Evolutionary conservation across 768 basidiomycete genomes (phyloP).

Genomic region (Hydnomerulius pinastri): DNA sequence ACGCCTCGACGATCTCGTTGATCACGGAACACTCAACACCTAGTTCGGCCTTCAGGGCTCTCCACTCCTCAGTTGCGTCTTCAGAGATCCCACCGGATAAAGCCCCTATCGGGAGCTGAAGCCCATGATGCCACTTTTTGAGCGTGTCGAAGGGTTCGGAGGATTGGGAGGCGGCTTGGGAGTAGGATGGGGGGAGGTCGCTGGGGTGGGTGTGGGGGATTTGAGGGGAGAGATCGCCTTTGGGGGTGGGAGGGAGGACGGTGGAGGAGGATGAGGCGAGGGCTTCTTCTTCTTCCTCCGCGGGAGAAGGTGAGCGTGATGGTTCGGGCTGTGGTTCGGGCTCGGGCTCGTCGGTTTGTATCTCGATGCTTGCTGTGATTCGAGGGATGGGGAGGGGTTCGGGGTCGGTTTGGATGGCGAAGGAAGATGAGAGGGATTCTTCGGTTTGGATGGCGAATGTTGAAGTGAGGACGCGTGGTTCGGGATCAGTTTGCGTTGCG

Average conservation of each 20-base stretch:
- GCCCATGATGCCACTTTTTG: constrained; percentile 71
- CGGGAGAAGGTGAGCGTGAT: constrained; percentile 49
- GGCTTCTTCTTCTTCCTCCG: constrained; percentile 47
- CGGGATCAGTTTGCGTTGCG: constrained; percentile 64
- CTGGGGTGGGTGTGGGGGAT: constrained; percentile 21
- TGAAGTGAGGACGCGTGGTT: constrained; percentile 46
- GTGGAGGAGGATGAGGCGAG: constrained; percentile 76
- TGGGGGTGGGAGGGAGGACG: constrained; percentile 70
- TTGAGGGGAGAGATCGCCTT: constrained; percentile 37
- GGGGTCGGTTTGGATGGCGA: constrained; percentile 42
- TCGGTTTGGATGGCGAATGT: constrained; percentile 65
- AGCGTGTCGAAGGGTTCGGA: constrained; percentile 57
- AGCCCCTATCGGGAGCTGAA: constrained; percentile 44
- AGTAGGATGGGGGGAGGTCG: constrained; percentile 78
- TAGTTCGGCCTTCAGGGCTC: constrained; percentile 74
- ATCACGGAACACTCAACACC: constrained; percentile 78
- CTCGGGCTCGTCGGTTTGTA: constrained; percentile 57
- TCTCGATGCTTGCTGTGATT: constrained; percentile 50
- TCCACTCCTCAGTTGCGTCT: constrained; percentile 76
- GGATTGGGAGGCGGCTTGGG: constrained; percentile 53
- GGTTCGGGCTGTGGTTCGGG: constrained; percentile 32
- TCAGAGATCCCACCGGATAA: constrained; percentile 58
- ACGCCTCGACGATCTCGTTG: constrained; percentile 61
- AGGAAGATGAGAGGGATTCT: constrained; percentile 17
- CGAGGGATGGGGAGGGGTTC: constrained; percentile 33